These are phyloP conservation scores for Penicillium sp. DNA, from an alignment of 2,329 filamentous ascomycete genomes.

Conservation along the genomic window DNA sequence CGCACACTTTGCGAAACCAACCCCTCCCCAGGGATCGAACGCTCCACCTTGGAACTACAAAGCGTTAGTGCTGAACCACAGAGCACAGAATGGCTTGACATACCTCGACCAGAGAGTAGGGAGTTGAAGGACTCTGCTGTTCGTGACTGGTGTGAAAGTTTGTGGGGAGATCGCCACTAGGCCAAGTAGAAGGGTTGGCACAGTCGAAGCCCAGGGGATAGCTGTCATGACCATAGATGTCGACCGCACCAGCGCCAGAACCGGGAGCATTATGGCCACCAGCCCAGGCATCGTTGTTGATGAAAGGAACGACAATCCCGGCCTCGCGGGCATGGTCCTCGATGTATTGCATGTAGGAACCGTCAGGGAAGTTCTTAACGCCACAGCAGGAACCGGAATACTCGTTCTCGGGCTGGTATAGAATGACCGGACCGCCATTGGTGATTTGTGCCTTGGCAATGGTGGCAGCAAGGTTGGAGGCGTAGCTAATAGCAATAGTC, in stretches of 20 bases:
- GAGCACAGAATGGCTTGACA: conserved; percentile 1
- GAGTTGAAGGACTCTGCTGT: conserved; percentile 64
- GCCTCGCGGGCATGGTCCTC: conserved; percentile 67
- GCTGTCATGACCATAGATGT: conserved; percentile 68
- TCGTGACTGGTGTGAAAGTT: conserved; percentile 57
- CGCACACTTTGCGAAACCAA: conserved; percentile 68
- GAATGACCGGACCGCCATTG: conserved; percentile 76
- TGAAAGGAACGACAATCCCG: conserved; percentile 72
- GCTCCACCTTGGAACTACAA: conserved; percentile 67
- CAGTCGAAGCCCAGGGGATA: conserved; percentile 57
- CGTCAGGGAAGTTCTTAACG: conserved; percentile 61
- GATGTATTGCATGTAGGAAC: conserved; percentile 69
- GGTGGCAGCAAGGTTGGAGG: conserved; percentile 61
- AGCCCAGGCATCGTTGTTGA: conserved; percentile 70
- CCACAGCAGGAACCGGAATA: conserved; percentile 59
- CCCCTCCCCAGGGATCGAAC: conserved; percentile 74
- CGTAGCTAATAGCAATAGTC: conserved; percentile 52
- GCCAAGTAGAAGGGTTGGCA: conserved; percentile 63
- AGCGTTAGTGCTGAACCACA: conserved; percentile 6
- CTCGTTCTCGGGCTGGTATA: conserved; percentile 82
- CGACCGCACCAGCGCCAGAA: conserved; percentile 56
- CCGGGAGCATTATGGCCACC: conserved; percentile 66
- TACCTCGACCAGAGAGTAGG: conserved; percentile 64
- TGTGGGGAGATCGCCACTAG: conserved; percentile 57
- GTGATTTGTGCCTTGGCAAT: conserved; percentile 79